Evolutionary conservation across 1,284 basidiomycete species (phyloP).

Genomic region (Leccinum griseonigrum): DNA sequence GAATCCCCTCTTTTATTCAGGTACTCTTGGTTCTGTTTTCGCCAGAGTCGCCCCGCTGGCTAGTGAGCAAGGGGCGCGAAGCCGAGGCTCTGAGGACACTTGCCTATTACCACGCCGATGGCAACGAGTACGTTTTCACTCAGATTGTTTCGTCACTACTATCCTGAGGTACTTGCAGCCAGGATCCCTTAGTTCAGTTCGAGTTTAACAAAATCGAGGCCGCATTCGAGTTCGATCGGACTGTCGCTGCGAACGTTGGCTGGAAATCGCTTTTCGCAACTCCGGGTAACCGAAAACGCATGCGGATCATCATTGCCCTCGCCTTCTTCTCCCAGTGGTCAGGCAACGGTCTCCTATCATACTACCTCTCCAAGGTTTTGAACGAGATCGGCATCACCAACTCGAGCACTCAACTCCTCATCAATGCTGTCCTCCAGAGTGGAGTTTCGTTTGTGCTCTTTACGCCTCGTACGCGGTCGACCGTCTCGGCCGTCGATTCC

Average conservation of each 20-base stretch:
- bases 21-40: slow-evolving; percentile 56
- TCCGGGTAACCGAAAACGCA: slow-evolving; percentile 66
- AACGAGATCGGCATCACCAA: slow-evolving; percentile 67
- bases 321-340: slow-evolving; percentile 77
- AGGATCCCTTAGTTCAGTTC: slow-evolving; percentile 71
- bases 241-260: slow-evolving; percentile 52
- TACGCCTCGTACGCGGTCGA: slow-evolving; percentile 57
- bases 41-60: slow-evolving; percentile 73
- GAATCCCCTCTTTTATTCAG: slow-evolving; percentile 62
- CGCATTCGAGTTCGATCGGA: slow-evolving; percentile 64
- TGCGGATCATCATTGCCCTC: slow-evolving; percentile 67
- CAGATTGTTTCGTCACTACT: neutral
- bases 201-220: slow-evolving; percentile 79
- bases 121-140: slow-evolving; percentile 50
- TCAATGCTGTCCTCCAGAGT: slow-evolving; percentile 73
- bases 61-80: slow-evolving; percentile 65
- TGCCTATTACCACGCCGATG: slow-evolving; percentile 75
- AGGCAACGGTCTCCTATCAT: slow-evolving; percentile 73
- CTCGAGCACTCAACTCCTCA: slow-evolving; percentile 58
- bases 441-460: slow-evolving; percentile 66
- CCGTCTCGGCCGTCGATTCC: slow-evolving; percentile 54
- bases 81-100: slow-evolving; percentile 59
- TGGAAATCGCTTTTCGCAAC: slow-evolving; percentile 61
- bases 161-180: slow-evolving; percentile 50
- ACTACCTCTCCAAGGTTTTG: slow-evolving; percentile 74